Base-by-base conservation (phyloP, 805 yeast genomes). In the Lipomyces chichibuensis region DNA sequence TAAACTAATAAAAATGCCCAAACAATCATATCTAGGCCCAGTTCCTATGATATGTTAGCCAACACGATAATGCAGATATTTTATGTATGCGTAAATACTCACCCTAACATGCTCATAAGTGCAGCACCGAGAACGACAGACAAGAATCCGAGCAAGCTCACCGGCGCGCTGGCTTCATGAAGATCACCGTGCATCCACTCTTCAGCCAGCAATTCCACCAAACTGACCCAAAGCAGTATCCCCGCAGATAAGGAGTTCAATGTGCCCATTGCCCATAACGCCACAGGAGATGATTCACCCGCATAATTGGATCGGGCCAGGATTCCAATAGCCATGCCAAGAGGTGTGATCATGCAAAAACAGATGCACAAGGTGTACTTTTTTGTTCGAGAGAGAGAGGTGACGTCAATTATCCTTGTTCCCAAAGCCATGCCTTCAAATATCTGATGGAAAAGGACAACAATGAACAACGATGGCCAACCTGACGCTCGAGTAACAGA, bases 371-470 rank as follows among this genome's bases (percentile, higher is more conserved):
- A 64, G 25, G 54, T 20, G 2, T 62, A 57, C 59, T 64, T 67
- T 71, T 74, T 79, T 37, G 79, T 73, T 2, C 35, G 14, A 14
- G 71, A 52, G 4, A 69, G 35, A 6, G 70, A 59, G n/a, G 51
- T 61, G 0, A 85, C 81, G 37, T 82, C 82, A 0, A 92, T 89
- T 49, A 89, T 81, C 77, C 96, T 85, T 8, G 94, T 84, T 29
- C 96, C 96, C 71, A 91, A 80, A 66, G 96, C 97, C 59, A 91
- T 81, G 60, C 96, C 97, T 79, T 91, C 97, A 75, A 91, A 91
- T 81, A 87, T 82, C 78, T 91, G 97, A 76, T 91, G 94, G 82
- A 89, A 89, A 4, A 87, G 85, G 53, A 85, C 70, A 8, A 89
- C 94, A 60, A 87, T 80, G 74, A 87, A 89, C 57, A 89, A 80